Conservation (phyloP, 1,139 yeast species). For the Suhomyces chickasaworum region DNA sequence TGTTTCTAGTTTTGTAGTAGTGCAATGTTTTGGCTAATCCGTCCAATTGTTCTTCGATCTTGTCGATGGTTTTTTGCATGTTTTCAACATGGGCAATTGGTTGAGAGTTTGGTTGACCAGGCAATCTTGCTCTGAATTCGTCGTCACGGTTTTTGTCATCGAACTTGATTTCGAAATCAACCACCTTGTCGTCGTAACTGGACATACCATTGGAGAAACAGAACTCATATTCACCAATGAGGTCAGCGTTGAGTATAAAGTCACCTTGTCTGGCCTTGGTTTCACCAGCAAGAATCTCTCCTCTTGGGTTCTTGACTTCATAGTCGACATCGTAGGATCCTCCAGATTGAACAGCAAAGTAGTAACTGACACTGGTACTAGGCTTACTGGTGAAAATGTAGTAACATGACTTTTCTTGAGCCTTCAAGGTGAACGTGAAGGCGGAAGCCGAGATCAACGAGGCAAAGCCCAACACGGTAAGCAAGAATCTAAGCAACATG, state of each 20-base stretch:
- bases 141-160: slow-evolving; percentile 46
- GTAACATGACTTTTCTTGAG: slow-evolving; percentile 77
- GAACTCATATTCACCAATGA: slow-evolving; percentile 84
- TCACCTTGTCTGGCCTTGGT: slow-evolving; percentile 83
- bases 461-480: slow-evolving; percentile 27
- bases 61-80: slow-evolving; percentile 58
- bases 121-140: slow-evolving; percentile 63
- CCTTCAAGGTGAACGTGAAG: slow-evolving; percentile 74
- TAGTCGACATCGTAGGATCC: slow-evolving; percentile 87
- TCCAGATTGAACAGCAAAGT: slow-evolving; percentile 92
- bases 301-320: slow-evolving; percentile 68
- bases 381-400: slow-evolving; percentile 71
- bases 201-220: slow-evolving; percentile 90
- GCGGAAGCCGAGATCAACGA: slow-evolving; percentile 54
- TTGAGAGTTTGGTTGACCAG: slow-evolving; percentile 58
- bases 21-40: slow-evolving; percentile 66
- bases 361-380: slow-evolving; percentile 69
- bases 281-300: slow-evolving; percentile 57
- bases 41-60: slow-evolving; percentile 69
- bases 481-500: slow-evolving; percentile 22
- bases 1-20: slow-evolving; percentile 89
- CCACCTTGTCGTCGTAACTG: slow-evolving; percentile 81
- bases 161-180: slow-evolving; percentile 80
- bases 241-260: slow-evolving; percentile 68
- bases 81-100: slow-evolving; percentile 63